Percentiles rank a stretch among this genome's conserved stretches.
These are phyloP conservation scores for Platanthera guangdongensis DNA, from an alignment of 106 monocot genomes.

Conservation along the genomic window DNA sequence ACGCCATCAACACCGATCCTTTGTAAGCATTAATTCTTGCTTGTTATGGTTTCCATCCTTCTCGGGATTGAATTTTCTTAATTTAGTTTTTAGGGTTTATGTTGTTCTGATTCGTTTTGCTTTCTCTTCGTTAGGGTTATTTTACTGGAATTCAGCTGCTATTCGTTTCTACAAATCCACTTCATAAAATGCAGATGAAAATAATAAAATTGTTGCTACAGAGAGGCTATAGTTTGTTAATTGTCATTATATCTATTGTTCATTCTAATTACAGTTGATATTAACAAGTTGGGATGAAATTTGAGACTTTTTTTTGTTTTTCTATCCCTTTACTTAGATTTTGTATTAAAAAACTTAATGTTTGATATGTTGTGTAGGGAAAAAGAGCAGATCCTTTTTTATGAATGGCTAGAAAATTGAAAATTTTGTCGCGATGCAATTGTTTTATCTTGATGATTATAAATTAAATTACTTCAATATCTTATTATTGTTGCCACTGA, in stretches of 20 bases:
- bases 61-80: neutral
- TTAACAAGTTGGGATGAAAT: no score
- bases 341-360: neutral
- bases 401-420: neutral
- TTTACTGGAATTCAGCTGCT: neutral
- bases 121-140: neutral
- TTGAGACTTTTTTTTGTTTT: neutral
- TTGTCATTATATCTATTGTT: neutral
- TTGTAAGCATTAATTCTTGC: slow-evolving; percentile 23
- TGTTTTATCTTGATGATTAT: neutral
- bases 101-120: neutral
- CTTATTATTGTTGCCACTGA: neutral
- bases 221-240: neutral
- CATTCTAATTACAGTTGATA: no score
- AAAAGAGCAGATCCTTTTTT: neutral
- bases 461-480: no score
- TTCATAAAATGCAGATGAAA: neutral
- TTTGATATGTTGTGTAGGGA: neutral
- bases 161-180: neutral
- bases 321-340: neutral
- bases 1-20: slow-evolving; percentile 54
- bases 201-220: neutral
- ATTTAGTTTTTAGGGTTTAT: slow-evolving; percentile 6
- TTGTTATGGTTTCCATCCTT: neutral
- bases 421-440: neutral